Percentiles rank a stretch among this genome's conserved stretches.
These are phyloP conservation scores for Auricularia sp. DNA, from an alignment of 768 basidiomycete species.

Conservation along the genomic window DNA sequence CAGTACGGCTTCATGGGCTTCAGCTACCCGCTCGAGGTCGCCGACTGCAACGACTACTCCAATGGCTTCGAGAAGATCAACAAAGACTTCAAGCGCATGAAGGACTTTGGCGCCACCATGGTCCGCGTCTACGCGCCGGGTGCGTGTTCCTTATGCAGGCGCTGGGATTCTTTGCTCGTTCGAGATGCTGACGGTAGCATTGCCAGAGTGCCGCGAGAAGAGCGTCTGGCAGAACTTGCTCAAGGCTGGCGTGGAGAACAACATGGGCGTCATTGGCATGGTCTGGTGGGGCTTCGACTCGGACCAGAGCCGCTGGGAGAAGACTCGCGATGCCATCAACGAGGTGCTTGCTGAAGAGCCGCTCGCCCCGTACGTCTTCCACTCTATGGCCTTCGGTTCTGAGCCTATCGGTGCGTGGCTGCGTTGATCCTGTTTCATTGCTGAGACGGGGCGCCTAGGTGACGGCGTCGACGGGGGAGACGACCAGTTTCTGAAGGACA, in stretches of 20 bases:
- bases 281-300: constrained; percentile 6
- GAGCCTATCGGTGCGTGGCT: constrained; percentile 10
- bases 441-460: background rate
- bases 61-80: constrained; percentile 3
- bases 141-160: background rate
- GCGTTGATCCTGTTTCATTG: background rate
- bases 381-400: constrained; percentile 12
- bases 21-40: background rate
- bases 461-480: constrained; percentile 11
- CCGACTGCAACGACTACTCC: constrained; percentile 3
- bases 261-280: constrained; percentile 6
- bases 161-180: background rate
- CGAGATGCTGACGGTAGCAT: background rate
- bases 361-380: constrained; percentile 13
- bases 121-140: constrained; percentile 6
- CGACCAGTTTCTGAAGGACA: constrained; percentile 6
- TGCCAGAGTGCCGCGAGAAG: constrained; percentile 5
- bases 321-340: constrained; percentile 6
- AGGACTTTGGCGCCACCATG: constrained; percentile 9
- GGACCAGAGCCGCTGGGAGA: constrained; percentile 5
- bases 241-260: constrained; percentile 2
- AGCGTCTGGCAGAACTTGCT: constrained; percentile 8
- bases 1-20: background rate
- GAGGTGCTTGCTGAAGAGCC: constrained; percentile 8
- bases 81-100: constrained; percentile 5